These are phyloP conservation scores for Fusarium graminum DNA, from an alignment of 2,329 filamentous ascomycete species.

Conservation along the genomic window DNA sequence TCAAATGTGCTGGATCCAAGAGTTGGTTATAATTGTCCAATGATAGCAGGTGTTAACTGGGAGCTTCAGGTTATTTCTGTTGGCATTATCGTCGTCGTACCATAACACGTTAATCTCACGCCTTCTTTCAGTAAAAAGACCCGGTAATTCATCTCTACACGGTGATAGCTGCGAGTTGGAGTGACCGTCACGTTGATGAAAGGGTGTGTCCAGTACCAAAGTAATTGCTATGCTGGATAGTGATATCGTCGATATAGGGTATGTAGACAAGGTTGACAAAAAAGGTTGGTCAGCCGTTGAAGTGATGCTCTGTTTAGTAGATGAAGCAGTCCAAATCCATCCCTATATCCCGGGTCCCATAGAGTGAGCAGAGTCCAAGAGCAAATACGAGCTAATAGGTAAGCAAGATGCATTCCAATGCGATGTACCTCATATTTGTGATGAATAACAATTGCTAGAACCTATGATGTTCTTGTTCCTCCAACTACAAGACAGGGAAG, in stretches of 20 bases:
- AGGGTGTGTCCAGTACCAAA: neutral
- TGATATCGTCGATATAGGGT: conserved; percentile 7
- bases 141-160: too few species aligned
- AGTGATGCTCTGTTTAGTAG: neutral
- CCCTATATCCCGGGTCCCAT: too few species aligned
- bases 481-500: neutral
- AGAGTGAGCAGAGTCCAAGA: too few species aligned
- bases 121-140: too few species aligned
- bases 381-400: too few species aligned
- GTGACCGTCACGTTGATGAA: neutral
- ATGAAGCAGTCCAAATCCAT: neutral
- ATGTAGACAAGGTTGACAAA: neutral
- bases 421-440: too few species aligned
- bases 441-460: too few species aligned
- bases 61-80: neutral
- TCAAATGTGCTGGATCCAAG: neutral
- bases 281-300: neutral
- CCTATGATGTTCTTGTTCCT: neutral
- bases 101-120: neutral
- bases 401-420: too few species aligned
- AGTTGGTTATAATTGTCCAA: neutral
- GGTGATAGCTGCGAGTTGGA: too few species aligned
- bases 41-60: conserved; percentile 6
- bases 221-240: neutral
- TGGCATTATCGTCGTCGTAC: neutral